Base-by-base conservation (phyloP, 2,329 filamentous ascomycete genomes). In the Fusarium secorum region DNA sequence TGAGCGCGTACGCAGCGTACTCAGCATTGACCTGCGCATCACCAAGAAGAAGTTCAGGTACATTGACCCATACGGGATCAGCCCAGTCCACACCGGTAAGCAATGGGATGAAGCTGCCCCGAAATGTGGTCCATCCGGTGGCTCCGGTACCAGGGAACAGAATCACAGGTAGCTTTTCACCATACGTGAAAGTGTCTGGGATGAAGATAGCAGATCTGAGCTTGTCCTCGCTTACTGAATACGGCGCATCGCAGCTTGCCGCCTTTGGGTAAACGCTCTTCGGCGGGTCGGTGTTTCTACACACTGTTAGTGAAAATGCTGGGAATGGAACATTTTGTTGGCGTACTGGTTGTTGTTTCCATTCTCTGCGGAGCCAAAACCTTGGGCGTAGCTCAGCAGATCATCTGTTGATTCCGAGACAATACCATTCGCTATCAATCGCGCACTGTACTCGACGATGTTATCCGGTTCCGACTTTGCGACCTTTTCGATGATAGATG, bases 41-140 rank as follows among this genome's bases (percentile, higher is more conserved):
- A 2, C 22, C 53, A 3, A 66, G 39, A 1, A 66, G 32, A 26
- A 52, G 35, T 7, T 13, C 30, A 22, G 39, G 53, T 1, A 60
- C 61, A 0, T 66, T 66, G 3, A 66, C 53, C 63, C 63, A 60
- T 4, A 66, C 61, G 1, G 45, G 63, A n/a, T 66, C 61, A 5
- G 63, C 63, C 61, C 61, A 66, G 6, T 66, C 24, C 0, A 66
- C 63, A 8, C 5, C 39, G 2, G 61, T 66, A 2, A 66, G 63
- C 18, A 66, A 13, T 4, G 61, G 53, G 18, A 66, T 66, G 5
- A 66, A 52, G 13, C 32, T 60, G 1, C 63, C 63, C 5, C 39
- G 33, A 11, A 60, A 60, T 2, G 63, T 15, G 17, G 39, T 66
- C 5, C 24, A 66, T 3, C 63, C 61, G 15, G 60, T 66, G 2